Percentiles rank a stretch among this genome's conserved stretches.
Evolutionary conservation across 108 stramenopile genomes (phyloP).

Genomic region (Cylindrotheca closterium): DNA sequence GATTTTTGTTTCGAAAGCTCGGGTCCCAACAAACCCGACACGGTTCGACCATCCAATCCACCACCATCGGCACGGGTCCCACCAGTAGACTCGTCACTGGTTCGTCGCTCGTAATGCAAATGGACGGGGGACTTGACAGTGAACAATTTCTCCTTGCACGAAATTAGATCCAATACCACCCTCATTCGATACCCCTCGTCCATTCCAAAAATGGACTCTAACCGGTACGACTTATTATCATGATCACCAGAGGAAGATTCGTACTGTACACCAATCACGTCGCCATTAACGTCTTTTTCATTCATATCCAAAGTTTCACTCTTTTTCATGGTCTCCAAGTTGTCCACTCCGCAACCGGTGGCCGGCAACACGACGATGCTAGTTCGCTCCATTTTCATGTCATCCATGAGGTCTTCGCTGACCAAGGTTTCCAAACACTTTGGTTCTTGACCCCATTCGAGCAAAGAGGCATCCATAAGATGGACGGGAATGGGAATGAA

Average conservation of each 20-base stretch:
- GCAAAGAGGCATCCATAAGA: slow-evolving; percentile 52
- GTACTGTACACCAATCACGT: slow-evolving; percentile 30
- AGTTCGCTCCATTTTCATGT: slow-evolving; percentile 29
- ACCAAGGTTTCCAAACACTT: slow-evolving; percentile 45
- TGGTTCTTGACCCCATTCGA: slow-evolving; percentile 82
- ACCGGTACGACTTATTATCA: slow-evolving; percentile 14
- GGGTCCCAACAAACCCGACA: slow-evolving; percentile 52
- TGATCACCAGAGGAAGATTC: too few species aligned
- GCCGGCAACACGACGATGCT: slow-evolving; percentile 62
- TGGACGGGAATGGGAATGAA: slow-evolving; percentile 74
- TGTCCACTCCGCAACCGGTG: slow-evolving; percentile 78
- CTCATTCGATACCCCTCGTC: slow-evolving; percentile 30
- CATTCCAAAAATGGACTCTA: slow-evolving; percentile 42
- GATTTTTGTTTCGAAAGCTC: slow-evolving; percentile 19
- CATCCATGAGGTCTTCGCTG: slow-evolving; percentile 37
- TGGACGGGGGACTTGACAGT: slow-evolving; percentile 29
- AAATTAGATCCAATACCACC: slow-evolving; percentile 30
- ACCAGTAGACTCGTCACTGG: slow-evolving; percentile 14
- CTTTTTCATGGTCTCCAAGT: slow-evolving; percentile 61
- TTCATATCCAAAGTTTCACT: slow-evolving; percentile 33
- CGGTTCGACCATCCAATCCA: slow-evolving; percentile 77
- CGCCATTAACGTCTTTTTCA: slow-evolving; percentile 10
- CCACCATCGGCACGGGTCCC: slow-evolving; percentile 60
- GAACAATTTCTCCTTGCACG: slow-evolving; percentile 6
- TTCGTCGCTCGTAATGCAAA: slow-evolving; percentile 39